Evolutionary conservation across 2,329 filamentous ascomycete genomes (phyloP).

Genomic region (Calonectria pauciramosa): DNA sequence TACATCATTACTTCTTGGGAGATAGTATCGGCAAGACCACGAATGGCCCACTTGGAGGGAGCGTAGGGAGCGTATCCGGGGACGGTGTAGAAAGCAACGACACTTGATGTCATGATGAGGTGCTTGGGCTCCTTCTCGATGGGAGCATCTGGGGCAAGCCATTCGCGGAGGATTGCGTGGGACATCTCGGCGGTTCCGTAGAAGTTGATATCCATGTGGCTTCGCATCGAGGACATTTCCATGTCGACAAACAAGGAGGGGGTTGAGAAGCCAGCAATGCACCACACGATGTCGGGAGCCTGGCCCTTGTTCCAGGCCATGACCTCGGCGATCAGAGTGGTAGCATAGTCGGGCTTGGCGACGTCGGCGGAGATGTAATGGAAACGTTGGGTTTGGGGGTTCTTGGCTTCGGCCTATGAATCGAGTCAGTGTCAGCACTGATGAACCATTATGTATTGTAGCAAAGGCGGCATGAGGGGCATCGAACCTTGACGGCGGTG

Average conservation of each 20-base stretch:
- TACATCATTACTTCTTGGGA: slow-evolving; percentile 89
- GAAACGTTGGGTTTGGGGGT: slow-evolving; percentile 80
- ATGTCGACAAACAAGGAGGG: slow-evolving; percentile 86
- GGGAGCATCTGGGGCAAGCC: slow-evolving; percentile 71
- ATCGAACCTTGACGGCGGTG: slow-evolving; percentile 71
- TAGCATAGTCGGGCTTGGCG: slow-evolving; percentile 76
- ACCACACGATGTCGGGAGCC: slow-evolving; percentile 90
- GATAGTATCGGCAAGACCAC: slow-evolving; percentile 85
- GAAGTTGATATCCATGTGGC: slow-evolving; percentile 94
- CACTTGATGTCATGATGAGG: slow-evolving; percentile 88
- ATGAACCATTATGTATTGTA: neutral
- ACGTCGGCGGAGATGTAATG: slow-evolving; percentile 88
- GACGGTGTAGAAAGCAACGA: slow-evolving; percentile 80
- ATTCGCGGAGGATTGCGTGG: slow-evolving; percentile 81
- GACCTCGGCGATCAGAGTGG: slow-evolving; percentile 77
- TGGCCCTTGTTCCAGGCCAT: slow-evolving; percentile 82
- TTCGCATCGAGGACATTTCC: slow-evolving; percentile 73
- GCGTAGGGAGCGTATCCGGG: slow-evolving; percentile 88
- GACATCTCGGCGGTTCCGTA: slow-evolving; percentile 89
- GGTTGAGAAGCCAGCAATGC: slow-evolving; percentile 81
- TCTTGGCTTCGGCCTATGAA: slow-evolving; percentile 73
- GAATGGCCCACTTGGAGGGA: slow-evolving; percentile 87
- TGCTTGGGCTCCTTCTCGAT: slow-evolving; percentile 72
- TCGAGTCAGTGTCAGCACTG: slow-evolving; percentile 7
- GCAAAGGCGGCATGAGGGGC: neutral